These are phyloP conservation scores for Termitomyces sp. DNA, from an alignment of 768 basidiomycete species.

Conservation along the genomic window DNA sequence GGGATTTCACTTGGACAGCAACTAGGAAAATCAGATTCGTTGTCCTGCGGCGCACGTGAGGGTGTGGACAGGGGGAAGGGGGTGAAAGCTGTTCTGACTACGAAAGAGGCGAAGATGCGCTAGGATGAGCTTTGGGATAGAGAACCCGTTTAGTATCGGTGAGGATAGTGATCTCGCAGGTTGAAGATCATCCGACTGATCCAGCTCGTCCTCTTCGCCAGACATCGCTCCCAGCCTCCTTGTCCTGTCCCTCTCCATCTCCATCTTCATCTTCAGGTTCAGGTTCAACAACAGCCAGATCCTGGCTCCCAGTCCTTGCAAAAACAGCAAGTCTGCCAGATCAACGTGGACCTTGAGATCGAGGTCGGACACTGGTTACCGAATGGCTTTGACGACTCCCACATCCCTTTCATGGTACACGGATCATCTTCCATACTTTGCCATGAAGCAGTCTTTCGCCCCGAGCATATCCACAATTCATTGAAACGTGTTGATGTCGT, in stretches of 20 bases:
- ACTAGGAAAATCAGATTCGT: neutral
- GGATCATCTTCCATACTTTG: conserved; percentile 11
- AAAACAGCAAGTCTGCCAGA: no score
- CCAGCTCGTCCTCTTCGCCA: neutral
- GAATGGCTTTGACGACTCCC: conserved; percentile 19
- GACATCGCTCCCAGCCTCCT: neutral
- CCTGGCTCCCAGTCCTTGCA: no score
- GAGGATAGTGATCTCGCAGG: neutral
- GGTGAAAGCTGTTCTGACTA: neutral
- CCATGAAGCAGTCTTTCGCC: conserved; percentile 21
- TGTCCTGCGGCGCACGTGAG: neutral
- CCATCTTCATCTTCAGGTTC: neutral
- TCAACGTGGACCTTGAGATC: conserved; percentile 15
- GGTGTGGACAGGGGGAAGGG: neutral
- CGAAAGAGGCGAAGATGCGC: neutral
- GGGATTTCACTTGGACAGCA: neutral
- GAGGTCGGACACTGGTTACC: neutral
- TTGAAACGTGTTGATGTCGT: no score
- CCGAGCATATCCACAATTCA: no score
- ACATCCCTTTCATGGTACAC: conserved; percentile 13
- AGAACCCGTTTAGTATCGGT: conserved; percentile 7
- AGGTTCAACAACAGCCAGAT: neutral
- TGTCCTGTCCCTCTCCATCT: no score
- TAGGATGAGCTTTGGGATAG: conserved; percentile 38
- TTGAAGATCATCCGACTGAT: neutral